These are phyloP conservation scores for Colletotrichum viniferum DNA, from an alignment of 2,329 filamentous ascomycete species.

Conservation along the genomic window DNA sequence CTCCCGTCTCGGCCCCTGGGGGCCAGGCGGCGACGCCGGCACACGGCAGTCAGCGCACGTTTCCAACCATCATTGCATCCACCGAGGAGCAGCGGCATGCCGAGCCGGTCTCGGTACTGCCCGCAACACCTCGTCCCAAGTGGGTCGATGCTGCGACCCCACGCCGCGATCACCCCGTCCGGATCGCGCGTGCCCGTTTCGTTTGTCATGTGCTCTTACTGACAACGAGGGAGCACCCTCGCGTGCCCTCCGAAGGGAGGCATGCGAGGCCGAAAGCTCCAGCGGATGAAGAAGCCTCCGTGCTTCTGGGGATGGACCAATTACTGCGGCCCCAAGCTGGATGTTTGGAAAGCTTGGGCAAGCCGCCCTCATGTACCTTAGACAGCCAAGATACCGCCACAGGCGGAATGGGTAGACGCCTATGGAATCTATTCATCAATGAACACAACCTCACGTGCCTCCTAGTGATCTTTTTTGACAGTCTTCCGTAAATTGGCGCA, in stretches of 20 bases:
- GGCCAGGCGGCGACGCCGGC: neutral
- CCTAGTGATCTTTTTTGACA: neutral
- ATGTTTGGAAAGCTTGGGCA: constrained; percentile 32
- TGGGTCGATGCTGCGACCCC: constrained; percentile 62
- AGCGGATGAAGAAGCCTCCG: constrained; percentile 9
- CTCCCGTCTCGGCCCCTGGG: neutral
- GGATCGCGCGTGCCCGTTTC: constrained; percentile 18
- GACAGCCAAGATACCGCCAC: constrained; percentile 25
- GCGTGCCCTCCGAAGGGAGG: neutral
- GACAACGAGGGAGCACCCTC: constrained; percentile 16
- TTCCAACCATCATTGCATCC: constrained; percentile 18
- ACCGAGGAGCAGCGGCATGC: constrained; percentile 27
- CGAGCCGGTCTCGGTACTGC: constrained; percentile 49
- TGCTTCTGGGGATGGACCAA: constrained; percentile 10
- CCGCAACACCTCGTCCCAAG: constrained; percentile 29
- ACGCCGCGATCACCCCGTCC: constrained; percentile 31
- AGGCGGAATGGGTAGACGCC: constrained; percentile 48
- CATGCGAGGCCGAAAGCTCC: constrained; percentile 18
- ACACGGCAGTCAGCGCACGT: neutral
- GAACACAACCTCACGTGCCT: neutral
- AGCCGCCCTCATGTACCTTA: constrained; percentile 30
- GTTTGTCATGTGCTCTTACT: constrained; percentile 20
- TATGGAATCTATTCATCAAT: constrained; percentile 55
- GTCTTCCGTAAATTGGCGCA: neutral
- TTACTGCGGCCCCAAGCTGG: constrained; percentile 29